Conservation (phyloP, 306 rosid genomes). For the Rosa multiflora region DNA sequence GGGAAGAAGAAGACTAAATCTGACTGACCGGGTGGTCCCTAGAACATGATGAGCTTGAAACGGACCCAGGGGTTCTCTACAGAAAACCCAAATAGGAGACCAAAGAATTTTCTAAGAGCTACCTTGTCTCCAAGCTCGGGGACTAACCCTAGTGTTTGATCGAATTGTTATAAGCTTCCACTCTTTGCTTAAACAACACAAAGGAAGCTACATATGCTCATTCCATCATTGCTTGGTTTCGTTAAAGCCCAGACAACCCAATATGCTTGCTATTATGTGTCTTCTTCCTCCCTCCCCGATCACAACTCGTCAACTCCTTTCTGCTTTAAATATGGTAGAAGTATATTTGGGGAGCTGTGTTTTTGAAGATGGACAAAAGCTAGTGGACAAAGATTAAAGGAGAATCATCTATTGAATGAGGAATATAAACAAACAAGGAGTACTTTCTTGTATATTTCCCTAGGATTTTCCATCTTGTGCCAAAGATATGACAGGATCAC, state of each 20-base stretch:
- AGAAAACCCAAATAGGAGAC: conserved; percentile 40
- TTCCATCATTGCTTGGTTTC: conserved; percentile 33
- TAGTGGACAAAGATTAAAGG: conserved; percentile 28
- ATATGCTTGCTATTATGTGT: conserved; percentile 18
- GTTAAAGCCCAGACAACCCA: conserved; percentile 34
- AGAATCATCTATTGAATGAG: conserved; percentile 7
- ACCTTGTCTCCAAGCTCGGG: conserved; percentile 42
- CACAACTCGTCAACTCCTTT: neutral
- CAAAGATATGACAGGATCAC: conserved; percentile 2
- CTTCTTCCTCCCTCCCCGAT: conserved; percentile 8
- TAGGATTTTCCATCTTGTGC: conserved; percentile 2
- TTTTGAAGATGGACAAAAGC: conserved; percentile 25
- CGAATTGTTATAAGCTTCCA: neutral
- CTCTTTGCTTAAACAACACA: conserved; percentile 23
- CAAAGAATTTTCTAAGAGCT: conserved; percentile 24
- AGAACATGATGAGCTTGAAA: conserved; percentile 28
- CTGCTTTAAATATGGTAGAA: conserved; percentile 25
- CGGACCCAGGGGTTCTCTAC: conserved; percentile 32
- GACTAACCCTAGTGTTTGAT: conserved; percentile 17
- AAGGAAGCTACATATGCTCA: conserved; percentile 19
- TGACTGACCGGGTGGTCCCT: conserved; percentile 25
- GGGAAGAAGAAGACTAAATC: neutral
- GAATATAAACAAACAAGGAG: conserved; percentile 17
- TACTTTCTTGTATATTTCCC: neutral
- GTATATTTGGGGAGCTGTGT: conserved; percentile 38